These are phyloP conservation scores for Penicillium sp. DNA, from an alignment of 2,329 filamentous ascomycete genomes.

Conservation along the genomic window DNA sequence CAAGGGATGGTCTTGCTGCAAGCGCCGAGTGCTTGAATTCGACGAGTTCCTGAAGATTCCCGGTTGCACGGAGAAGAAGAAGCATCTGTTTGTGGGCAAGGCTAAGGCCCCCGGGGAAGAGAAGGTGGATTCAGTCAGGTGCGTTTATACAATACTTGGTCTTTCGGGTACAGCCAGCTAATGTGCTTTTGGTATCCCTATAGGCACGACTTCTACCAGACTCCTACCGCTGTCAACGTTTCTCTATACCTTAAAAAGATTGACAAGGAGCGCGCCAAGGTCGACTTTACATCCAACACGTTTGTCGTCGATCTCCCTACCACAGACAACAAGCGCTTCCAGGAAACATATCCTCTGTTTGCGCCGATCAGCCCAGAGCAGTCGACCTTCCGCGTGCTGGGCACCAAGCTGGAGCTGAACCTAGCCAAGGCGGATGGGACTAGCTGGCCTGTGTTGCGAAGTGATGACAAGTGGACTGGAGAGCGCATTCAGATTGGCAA, in stretches of 20 bases:
- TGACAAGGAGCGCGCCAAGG: slow-evolving; percentile 70
- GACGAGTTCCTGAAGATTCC: slow-evolving; percentile 96
- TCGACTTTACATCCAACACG: slow-evolving; percentile 62
- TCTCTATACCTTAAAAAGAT: slow-evolving; percentile 98
- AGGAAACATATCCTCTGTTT: slow-evolving; percentile 68
- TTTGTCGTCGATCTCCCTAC: slow-evolving; percentile 82
- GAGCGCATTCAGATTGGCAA: slow-evolving; percentile 88
- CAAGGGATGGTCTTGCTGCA: slow-evolving; percentile 97
- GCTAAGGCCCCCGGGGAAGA: slow-evolving; percentile 68
- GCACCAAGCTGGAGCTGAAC: slow-evolving; percentile 81
- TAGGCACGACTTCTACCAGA: slow-evolving; percentile 93
- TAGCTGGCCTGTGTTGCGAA: slow-evolving; percentile 81
- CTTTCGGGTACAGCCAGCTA: neutral
- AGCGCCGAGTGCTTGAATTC: slow-evolving; percentile 90
- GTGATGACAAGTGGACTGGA: slow-evolving; percentile 66
- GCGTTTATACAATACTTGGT: slow-evolving; percentile 27
- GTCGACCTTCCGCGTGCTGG: slow-evolving; percentile 75
- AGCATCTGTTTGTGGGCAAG: slow-evolving; percentile 78
- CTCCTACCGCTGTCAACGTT: slow-evolving; percentile 74
- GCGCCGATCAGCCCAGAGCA: slow-evolving; percentile 70
- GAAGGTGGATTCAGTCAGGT: slow-evolving; percentile 73
- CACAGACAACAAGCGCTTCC: slow-evolving; percentile 78
- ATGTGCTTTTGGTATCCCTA: neutral
- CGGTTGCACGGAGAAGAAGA: slow-evolving; percentile 76
- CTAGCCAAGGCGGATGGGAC: slow-evolving; percentile 68